Evolutionary conservation across 768 basidiomycete species (phyloP).

Genomic region (Suillus sp.): DNA sequence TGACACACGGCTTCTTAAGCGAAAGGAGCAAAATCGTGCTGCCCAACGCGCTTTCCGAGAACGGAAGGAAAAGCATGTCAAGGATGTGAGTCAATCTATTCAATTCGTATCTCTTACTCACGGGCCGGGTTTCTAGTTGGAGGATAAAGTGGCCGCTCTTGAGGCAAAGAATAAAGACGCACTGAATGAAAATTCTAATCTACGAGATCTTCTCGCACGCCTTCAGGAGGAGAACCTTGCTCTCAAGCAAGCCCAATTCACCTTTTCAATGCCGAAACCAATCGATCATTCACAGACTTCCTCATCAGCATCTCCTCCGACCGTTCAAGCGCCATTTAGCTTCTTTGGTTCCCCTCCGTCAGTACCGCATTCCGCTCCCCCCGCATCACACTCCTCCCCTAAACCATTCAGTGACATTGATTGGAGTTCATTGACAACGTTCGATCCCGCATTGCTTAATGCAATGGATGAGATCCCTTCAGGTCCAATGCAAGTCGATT

Average conservation of each 20-base stretch:
- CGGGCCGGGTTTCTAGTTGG: constrained; percentile 55
- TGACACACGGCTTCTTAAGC: constrained; percentile 74
- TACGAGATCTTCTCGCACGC: constrained; percentile 81
- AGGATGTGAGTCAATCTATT: constrained; percentile 67
- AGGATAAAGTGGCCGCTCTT: constrained; percentile 86
- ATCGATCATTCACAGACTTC: constrained; percentile 19
- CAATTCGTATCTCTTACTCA: constrained; percentile 10
- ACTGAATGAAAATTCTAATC: constrained; percentile 81
- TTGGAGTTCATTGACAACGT: constrained; percentile 67
- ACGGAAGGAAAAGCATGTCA: constrained; percentile 95
- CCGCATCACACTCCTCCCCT: constrained; percentile 35
- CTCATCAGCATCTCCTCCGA: constrained; percentile 25
- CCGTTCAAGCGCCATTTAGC: constrained; percentile 25
- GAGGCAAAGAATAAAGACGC: constrained; percentile 79
- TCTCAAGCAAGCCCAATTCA: constrained; percentile 82
- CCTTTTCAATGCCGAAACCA: constrained; percentile 72
- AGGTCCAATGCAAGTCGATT: constrained; percentile 57
- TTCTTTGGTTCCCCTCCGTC: constrained; percentile 31
- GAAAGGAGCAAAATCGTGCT: constrained; percentile 96
- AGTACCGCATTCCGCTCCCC: constrained; percentile 25
- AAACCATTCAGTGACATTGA: constrained; percentile 42
- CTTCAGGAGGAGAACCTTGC: constrained; percentile 86
- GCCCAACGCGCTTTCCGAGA: constrained; percentile 98
- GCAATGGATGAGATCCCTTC: constrained; percentile 66
- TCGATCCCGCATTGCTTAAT: constrained; percentile 69